Evolutionary conservation across 495 filamentous ascomycete species (phyloP).

Genomic region (Tuber umbilicatum): DNA sequence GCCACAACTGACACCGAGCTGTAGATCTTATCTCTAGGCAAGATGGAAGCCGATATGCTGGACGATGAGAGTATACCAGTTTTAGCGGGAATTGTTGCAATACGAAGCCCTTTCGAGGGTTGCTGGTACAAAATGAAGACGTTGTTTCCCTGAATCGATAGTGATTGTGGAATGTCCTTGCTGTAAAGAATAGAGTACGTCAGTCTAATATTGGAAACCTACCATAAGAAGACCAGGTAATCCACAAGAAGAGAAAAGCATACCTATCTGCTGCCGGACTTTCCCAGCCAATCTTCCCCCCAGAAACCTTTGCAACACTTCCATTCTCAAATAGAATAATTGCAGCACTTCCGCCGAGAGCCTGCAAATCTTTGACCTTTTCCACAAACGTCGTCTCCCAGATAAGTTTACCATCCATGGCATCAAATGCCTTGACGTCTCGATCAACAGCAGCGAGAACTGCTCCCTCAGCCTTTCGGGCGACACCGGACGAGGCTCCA

Average conservation of each 20-base stretch:
- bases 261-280: conserved; percentile 41
- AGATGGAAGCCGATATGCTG: conserved; percentile 15
- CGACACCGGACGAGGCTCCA: conserved; percentile 47
- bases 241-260: not conserved
- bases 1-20: conserved; percentile 17
- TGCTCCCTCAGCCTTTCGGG: conserved; percentile 67
- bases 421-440: conserved; percentile 73
- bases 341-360: conserved; percentile 70
- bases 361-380: conserved; percentile 67
- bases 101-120: conserved; percentile 24
- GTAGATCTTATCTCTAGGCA: conserved; percentile 11
- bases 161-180: conserved; percentile 26
- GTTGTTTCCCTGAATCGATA: conserved; percentile 18
- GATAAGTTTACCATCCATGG: conserved; percentile 65
- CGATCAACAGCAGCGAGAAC: conserved; percentile 63
- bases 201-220: not conserved
- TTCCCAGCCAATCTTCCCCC: conserved; percentile 77
- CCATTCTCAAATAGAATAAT: conserved; percentile 61
- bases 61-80: conserved; percentile 18
- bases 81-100: conserved; percentile 21
- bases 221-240: conserved; percentile 6
- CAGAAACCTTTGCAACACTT: conserved; percentile 57
- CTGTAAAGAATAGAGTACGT: conserved; percentile 8
- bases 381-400: conserved; percentile 62
- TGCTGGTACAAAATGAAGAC: conserved; percentile 21